Base-by-base conservation (phyloP, 2,329 filamentous ascomycete species). In the Arthroderma uncinatum region DNA sequence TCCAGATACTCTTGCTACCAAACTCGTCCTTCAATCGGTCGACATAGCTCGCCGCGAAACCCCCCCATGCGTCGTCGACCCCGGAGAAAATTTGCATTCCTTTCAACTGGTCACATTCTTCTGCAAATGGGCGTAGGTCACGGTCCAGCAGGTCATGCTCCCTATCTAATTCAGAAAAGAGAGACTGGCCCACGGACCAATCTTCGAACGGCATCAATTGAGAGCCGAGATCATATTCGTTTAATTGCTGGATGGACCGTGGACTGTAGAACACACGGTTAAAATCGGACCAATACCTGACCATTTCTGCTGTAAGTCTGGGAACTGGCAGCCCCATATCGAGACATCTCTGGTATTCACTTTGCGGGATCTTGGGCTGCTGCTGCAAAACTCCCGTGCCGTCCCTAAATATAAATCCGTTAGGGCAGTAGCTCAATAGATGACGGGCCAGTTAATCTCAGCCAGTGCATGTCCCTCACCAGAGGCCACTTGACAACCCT, bases 261-360 rank as follows among this genome's bases (percentile, higher is more conserved):
- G 93, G 93, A 68, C 97, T 91, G 68, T 87, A 96, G 72, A 84
- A 98, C n/a, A 93, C 81, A 25, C 89, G 83, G 64, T 89, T 94
- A 72, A 90, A 97, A 71, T 98, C 93, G 33, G 90, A 95, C 92
- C 93, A 98, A 74, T 93, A 97, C 56, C 89, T 82, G n/a, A 97
- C 87, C 9, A 82, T 80, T 5, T 83, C 80, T 1, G 83, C 78
- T 1, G 79, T 85, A 19, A 95, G 78, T 55, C 77, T 74, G 0
- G 86, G 81, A 4, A 84, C 78, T 2, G 80, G 70, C 4, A 80
- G 68, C 21, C 89, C 90, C 30, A 82, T 73, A 63, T 96, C 87
- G 2, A 97, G 81, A 62, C 83, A 86, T 65, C 82, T 79, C 66
- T 94, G 89, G 70, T 95, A 97, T 50, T 82, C 76, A 66, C 82